phyloP scores from a whole-genome alignment of 129 eudicot genomes.

The Erigeron canadensis region DNA sequence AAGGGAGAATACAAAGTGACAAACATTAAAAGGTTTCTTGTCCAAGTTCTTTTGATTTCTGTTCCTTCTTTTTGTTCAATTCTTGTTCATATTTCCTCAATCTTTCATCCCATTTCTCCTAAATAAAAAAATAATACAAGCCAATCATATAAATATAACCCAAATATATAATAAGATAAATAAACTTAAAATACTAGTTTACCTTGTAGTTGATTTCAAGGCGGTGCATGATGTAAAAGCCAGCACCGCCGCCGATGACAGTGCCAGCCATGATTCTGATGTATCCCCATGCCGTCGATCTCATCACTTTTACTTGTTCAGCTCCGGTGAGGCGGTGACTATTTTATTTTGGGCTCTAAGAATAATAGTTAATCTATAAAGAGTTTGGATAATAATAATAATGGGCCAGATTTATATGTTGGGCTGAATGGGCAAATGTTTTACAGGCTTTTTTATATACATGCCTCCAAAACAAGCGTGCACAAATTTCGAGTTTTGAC shows the following conservation, averaged over 20 bases:
- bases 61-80: constrained; percentile 45
- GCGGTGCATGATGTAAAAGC: constrained; percentile 90
- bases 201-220: constrained; percentile 85
- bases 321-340: not conserved
- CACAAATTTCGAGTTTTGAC: too few relatives aligned
- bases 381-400: too few relatives aligned
- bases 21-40: constrained; percentile 31
- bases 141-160: not conserved
- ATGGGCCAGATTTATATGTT: too few relatives aligned
- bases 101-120: constrained; percentile 92
- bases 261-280: constrained; percentile 81
- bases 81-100: constrained; percentile 85
- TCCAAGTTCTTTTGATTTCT: constrained; percentile 34
- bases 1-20: not conserved
- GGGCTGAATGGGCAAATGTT: too few relatives aligned
- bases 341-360: too few relatives aligned
- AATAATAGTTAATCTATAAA: too few relatives aligned
- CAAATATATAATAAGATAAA: not conserved
- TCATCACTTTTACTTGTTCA: constrained; percentile 32
- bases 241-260: constrained; percentile 65
- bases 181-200: not conserved
- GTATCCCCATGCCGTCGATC: constrained; percentile 78
- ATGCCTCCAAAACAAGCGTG: too few relatives aligned
- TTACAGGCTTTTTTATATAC: too few relatives aligned
- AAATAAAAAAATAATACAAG: constrained; percentile 5